Base-by-base conservation (phyloP, 2,329 filamentous ascomycete species). In the Scedosporium boydii region DNA sequence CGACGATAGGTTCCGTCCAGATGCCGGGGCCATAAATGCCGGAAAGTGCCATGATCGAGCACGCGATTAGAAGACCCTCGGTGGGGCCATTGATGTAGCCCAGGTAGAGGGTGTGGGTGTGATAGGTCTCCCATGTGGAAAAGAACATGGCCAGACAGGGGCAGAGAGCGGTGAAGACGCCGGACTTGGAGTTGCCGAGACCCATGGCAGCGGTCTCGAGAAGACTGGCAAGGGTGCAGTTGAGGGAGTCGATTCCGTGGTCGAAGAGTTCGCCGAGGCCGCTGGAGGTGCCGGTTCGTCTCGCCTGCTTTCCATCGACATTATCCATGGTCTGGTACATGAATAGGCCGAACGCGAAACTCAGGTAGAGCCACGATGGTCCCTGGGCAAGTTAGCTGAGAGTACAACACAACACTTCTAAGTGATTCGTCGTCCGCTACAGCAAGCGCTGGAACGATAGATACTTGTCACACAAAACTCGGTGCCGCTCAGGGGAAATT, bases 271-370 rank as follows among this genome's bases (percentile, higher is more conserved):
- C 95, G 68, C 95, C 95, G 27, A 99, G 82, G 0, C 91, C 91
- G 73, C 92, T 97, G 34, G 93, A 98, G 3, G 93, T 97, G 61
- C 93, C 93, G 3, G 95, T 99, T 70, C 95, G 84, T 66, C 95
- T 85, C 63, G 95, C 95, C 79, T 99, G 95, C 78, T 99, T 99
- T 68, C 95, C 95, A 75, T 99, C 95, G 66, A 98, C 89, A 74
- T 99, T 99, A 80, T 99, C 95, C 88, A 99, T 93, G 14, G 95
- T 99, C 69, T 95, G 96, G 77, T 98, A 96, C 90, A 96, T 95
- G 88, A 96, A 99, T 64, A 99, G 83, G 48, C 95, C 95, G 67
- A 96, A 84, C 1, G 93, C 93, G 74, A 98, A 98, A 77, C 91
- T 96, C 73, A 91, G 96, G 79, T 96, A 98, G 21, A 98, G 76